These are phyloP conservation scores for Quillaja saponaria DNA, from an alignment of 306 rosid genomes.

Conservation along the genomic window DNA sequence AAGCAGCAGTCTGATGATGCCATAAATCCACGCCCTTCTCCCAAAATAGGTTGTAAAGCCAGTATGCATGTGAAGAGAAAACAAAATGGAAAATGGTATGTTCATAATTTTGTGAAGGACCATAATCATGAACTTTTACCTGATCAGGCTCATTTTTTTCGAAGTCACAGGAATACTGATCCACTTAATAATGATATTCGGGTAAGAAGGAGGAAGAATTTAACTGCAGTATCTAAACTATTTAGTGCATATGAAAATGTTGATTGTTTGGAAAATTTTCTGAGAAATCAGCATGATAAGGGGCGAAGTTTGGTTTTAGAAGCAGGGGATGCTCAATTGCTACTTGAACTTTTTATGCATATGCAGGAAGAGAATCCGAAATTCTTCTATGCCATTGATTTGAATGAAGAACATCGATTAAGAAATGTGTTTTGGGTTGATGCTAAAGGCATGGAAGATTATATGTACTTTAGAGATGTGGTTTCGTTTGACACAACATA, in stretches of 20 bases:
- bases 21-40: constrained; percentile 65
- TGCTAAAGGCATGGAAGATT: constrained; percentile 63
- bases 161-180: constrained; percentile 62
- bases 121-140: constrained; percentile 67
- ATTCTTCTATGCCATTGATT: constrained; percentile 60
- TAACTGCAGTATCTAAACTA: constrained; percentile 43
- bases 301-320: constrained; percentile 53
- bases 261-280: constrained; percentile 51
- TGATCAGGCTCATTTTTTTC: constrained; percentile 58
- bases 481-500: constrained; percentile 64
- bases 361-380: constrained; percentile 65
- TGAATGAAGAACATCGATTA: constrained; percentile 61
- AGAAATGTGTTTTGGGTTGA: constrained; percentile 73
- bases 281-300: constrained; percentile 49
- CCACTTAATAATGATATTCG: constrained; percentile 47
- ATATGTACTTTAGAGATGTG: constrained; percentile 49
- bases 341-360: constrained; percentile 59
- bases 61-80: constrained; percentile 66
- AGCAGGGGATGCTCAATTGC: constrained; percentile 56
- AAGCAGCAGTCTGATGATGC: constrained; percentile 72
- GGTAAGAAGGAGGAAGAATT: constrained; percentile 52
- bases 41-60: constrained; percentile 67
- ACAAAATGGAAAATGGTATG: constrained; percentile 63
- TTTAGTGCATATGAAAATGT: constrained; percentile 57
- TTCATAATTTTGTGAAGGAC: constrained; percentile 55